Evolutionary conservation across 441 rosid genomes (phyloP), one percentile per base, ranked within the genome.

Genomic region (Eutrema salsugineum): DNA sequence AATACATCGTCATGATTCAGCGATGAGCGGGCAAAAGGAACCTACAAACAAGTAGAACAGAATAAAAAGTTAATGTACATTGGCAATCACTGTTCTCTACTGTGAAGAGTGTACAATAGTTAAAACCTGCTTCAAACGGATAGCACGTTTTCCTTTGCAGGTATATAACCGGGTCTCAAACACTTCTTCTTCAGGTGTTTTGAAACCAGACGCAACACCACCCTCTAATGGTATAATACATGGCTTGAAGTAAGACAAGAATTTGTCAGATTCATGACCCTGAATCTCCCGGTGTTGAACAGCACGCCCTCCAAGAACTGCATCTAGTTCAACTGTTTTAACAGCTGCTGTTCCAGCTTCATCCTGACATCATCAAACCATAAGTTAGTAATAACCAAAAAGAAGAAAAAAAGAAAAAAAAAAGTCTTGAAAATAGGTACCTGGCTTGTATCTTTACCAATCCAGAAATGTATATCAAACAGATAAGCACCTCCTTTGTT

Each of bases 301-400:
- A 56, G 98, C 98, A 60, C 98, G 97, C 54, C 99, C 98, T 67
- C 99, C 99, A 63, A 93, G 94, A 77, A 60, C 85, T 15, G 97
- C 88, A 82, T 96, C 99, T 57, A 96, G 96, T 78, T 96, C 98
- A 49, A 96, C 91, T 63, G 98, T 86, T 78, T 96, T 96, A 68
- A 93, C 85, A 68, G 99, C 99, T 54, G 97, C 97, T 19, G 98
- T 88, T 82, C 99, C 98, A 73, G 98, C 85, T 82, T 93, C 99
- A 85, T 96, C 99, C 98, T 96, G 63, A 16, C 30, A 44, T 3
- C 46, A 69, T 58, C 63, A 64, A 58, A 27, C n/a, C 63, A 32
- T 14, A 69, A 54, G 43, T 78, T 30, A 38, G 63, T 4, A 20
- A 28, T 32, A 39, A 48, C 42, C 46, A 12, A 47, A 67, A 27